Conservation (phyloP, 2,329 filamentous ascomycete genomes). For the Exophiala oligosperma region DNA sequence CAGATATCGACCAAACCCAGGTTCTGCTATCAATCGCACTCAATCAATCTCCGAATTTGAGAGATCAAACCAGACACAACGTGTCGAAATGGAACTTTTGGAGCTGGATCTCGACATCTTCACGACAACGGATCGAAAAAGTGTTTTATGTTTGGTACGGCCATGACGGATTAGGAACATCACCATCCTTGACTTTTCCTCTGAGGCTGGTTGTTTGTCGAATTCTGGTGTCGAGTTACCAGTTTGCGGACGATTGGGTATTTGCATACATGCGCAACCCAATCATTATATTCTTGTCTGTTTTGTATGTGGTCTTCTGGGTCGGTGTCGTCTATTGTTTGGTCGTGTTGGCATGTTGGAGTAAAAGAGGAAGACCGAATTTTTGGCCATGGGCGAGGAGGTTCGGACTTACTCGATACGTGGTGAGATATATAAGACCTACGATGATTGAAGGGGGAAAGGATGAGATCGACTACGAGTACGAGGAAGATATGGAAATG, state of each 20-base stretch:
- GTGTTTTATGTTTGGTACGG: neutral
- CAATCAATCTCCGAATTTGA: neutral
- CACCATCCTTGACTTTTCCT: constrained; percentile 8
- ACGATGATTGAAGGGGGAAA: neutral
- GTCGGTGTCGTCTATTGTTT: constrained; percentile 6
- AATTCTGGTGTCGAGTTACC: constrained; percentile 3
- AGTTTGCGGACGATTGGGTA: neutral
- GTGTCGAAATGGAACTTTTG: neutral
- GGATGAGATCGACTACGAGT: neutral
- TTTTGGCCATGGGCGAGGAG: constrained; percentile 43
- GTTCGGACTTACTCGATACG: constrained; percentile 25
- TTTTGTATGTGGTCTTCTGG: neutral
- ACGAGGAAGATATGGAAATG: neutral
- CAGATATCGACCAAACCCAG: neutral
- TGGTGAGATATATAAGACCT: constrained; percentile 1
- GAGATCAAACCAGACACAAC: neutral
- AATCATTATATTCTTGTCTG: neutral
- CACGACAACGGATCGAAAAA: neutral
- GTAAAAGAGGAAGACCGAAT: constrained; percentile 2
- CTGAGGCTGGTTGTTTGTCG: constrained; percentile 4
- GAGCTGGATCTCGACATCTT: neutral
- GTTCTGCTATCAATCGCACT: neutral
- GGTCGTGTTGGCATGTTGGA: constrained; percentile 10
- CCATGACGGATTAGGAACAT: constrained; percentile 1
- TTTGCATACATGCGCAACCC: neutral